Conservation (phyloP, 345 rosid species). For the Erucastrum elatum region DNA sequence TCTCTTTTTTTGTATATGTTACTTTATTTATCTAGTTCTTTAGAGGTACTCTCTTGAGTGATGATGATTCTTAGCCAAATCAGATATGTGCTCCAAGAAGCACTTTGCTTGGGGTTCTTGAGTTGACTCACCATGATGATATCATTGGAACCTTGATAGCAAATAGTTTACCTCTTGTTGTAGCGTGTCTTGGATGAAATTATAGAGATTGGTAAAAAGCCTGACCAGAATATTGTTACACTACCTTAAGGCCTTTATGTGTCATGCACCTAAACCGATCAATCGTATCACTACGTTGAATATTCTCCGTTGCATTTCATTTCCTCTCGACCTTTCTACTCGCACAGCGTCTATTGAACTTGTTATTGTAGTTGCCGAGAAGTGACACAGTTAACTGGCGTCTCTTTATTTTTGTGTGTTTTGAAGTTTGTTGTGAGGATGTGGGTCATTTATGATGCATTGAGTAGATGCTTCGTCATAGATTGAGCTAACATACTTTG, state of each 20-base stretch:
- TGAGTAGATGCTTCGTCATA: not conserved
- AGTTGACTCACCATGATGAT: not conserved
- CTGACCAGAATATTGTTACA: slow-evolving; percentile 31
- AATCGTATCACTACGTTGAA: not conserved
- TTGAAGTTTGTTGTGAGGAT: not conserved
- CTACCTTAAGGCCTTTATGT: not conserved
- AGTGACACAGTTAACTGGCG: not conserved
- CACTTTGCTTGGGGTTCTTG: not conserved
- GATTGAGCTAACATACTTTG: not conserved
- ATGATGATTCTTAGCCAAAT: slow-evolving; percentile 39
- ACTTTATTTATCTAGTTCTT: not conserved
- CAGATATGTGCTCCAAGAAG: slow-evolving; percentile 34
- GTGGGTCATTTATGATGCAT: not conserved
- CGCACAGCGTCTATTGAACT: not conserved
- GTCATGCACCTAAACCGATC: not conserved
- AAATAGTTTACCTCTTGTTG: slow-evolving; percentile 19
- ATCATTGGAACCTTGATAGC: not conserved
- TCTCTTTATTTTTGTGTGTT: not conserved
- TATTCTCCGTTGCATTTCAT: not conserved
- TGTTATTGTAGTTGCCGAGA: not conserved
- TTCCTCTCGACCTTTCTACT: not conserved
- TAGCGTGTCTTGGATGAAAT: slow-evolving; percentile 33
- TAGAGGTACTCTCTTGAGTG: not conserved
- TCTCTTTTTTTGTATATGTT: not conserved
- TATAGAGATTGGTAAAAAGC: slow-evolving; percentile 29